Base-by-base conservation (phyloP, 2,329 filamentous ascomycete genomes). In the Arthrobotrys sinensis region DNA sequence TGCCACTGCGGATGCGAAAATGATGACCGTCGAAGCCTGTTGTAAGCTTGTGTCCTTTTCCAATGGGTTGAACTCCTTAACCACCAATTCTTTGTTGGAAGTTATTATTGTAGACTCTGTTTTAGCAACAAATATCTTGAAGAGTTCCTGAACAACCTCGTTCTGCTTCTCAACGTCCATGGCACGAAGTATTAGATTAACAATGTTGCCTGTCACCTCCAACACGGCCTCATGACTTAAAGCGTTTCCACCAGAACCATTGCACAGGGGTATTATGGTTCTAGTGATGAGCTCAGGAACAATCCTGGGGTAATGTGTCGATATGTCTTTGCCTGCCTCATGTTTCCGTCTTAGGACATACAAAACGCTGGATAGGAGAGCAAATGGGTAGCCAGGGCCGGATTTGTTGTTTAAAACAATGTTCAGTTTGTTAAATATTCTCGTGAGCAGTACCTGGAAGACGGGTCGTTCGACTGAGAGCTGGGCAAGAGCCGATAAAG, bases 401-500 rank as follows among this genome's bases (percentile, higher is more conserved):
- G 80, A 81, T 62, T 72, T 79, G 57, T 75, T 81, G 79, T 65
- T 70, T 36, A 32, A 90, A 85, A 90, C 85, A 14, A 88, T 83
- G 62, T 88, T 87, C 32, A 91, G 84, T 81, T 90, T 91, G 84
- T 89, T 91, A 82, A 91, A 88, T 32, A 92, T 84, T 34, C 90
- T 86, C 46, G 90, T 85, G 38, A 91, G 86, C 7, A 92, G 84
- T 0, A 89, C 91, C 76, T 90, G 88, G 78, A 91, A 91, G 11
- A 91, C 86, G 43, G 89, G 87, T 77, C 87, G 86, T 81, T 91
- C 90, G 10, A 86, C 85, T 68, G 89, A 90, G 19, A 92, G 87
- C 80, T 90, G 89, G 1, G 90, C 90, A 75, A 92, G 87, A 0
- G 87, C 89, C 81, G 91, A 90, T 24, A 92, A 84, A 0, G 89